A percentile compares a stretch with the other conserved stretches of the same genome.
Evolutionary conservation across 2,329 filamentous ascomycete genomes (phyloP).

Genomic region (Grosmannia huntii): DNA sequence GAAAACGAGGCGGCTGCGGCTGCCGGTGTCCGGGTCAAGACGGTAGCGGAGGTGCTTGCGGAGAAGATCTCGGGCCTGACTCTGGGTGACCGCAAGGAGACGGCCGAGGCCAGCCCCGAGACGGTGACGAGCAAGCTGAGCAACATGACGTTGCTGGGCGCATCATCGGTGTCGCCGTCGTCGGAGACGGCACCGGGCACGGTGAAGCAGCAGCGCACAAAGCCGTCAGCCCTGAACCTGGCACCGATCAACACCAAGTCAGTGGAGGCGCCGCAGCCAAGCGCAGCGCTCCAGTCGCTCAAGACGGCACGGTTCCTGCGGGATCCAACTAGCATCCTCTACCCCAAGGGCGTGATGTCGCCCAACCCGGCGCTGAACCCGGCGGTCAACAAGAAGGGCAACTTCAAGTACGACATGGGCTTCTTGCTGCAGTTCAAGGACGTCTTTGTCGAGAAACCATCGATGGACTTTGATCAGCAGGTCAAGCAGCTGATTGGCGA

Average conservation of each 20-base stretch:
- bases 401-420: slow-evolving; percentile 87
- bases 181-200: slow-evolving; percentile 24
- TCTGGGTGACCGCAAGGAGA: slow-evolving; percentile 31
- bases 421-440: slow-evolving; percentile 95
- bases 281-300: slow-evolving; percentile 82
- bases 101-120: slow-evolving; percentile 22
- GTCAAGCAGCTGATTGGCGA: slow-evolving; percentile 82
- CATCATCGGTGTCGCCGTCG: slow-evolving; percentile 11
- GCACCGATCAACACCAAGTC: slow-evolving; percentile 69
- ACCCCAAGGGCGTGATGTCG: slow-evolving; percentile 72
- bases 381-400: slow-evolving; percentile 64
- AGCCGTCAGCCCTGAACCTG: slow-evolving; percentile 82
- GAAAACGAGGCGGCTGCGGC: slow-evolving; percentile 33
- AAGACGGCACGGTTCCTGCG: slow-evolving; percentile 83
- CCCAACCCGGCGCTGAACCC: slow-evolving; percentile 86
- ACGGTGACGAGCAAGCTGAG: slow-evolving; percentile 38
- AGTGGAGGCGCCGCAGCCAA: slow-evolving; percentile 84
- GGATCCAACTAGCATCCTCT: slow-evolving; percentile 60
- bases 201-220: slow-evolving; percentile 50
- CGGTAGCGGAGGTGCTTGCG: slow-evolving; percentile 39
- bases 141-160: slow-evolving; percentile 29
- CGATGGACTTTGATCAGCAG: slow-evolving; percentile 81
- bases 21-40: slow-evolving; percentile 25
- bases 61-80: slow-evolving; percentile 25
- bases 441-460: slow-evolving; percentile 94